These are phyloP conservation scores for Ceratocystiopsis brevicomis DNA, from an alignment of 2,329 filamentous ascomycete genomes.

Conservation along the genomic window DNA sequence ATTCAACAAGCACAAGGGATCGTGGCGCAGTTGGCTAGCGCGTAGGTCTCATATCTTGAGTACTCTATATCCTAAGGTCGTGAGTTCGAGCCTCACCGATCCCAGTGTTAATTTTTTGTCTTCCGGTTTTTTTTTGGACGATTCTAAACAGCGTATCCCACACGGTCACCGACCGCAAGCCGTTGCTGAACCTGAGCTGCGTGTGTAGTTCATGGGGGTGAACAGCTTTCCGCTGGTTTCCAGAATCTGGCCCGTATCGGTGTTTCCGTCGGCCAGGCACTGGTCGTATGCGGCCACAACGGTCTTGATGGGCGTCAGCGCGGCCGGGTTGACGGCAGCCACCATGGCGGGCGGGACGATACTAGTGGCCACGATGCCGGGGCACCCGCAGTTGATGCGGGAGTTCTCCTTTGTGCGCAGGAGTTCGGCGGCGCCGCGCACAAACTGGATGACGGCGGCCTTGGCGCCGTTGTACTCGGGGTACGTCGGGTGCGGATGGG, in stretches of 20 bases:
- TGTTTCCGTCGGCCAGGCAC: conserved; percentile 23
- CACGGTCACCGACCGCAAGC: conserved; percentile 4
- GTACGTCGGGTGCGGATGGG: conserved; percentile 25
- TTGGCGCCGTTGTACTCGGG: conserved; percentile 33
- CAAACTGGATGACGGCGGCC: conserved; percentile 24
- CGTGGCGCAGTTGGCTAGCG: conserved; percentile 3
- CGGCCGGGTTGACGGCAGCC: conserved; percentile 19
- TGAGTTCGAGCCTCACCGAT: conserved; percentile 11
- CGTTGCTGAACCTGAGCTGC: conserved; percentile 4
- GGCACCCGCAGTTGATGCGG: conserved; percentile 27
- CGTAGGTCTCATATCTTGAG: conserved; percentile 3
- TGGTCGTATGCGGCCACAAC: conserved; percentile 25
- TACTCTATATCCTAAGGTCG: conserved; percentile 8
- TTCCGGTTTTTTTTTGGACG: conserved; percentile 1
- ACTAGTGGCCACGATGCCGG: conserved; percentile 26
- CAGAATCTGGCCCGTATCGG: conserved; percentile 4
- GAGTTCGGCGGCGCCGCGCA: conserved; percentile 19
- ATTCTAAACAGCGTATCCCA: conserved; percentile 7
- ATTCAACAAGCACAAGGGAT: background rate
- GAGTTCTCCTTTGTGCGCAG: conserved; percentile 27
- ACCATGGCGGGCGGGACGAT: conserved; percentile 26
- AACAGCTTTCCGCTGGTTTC: conserved; percentile 6
- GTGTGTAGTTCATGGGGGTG: conserved; percentile 3
- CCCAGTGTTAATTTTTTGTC: conserved; percentile 1
- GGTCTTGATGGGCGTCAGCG: conserved; percentile 22